A percentile compares a stretch with the other conserved stretches of the same genome.
Evolutionary conservation across 257 asterid species (phyloP).

Genomic region (Penstemon barbatus): DNA sequence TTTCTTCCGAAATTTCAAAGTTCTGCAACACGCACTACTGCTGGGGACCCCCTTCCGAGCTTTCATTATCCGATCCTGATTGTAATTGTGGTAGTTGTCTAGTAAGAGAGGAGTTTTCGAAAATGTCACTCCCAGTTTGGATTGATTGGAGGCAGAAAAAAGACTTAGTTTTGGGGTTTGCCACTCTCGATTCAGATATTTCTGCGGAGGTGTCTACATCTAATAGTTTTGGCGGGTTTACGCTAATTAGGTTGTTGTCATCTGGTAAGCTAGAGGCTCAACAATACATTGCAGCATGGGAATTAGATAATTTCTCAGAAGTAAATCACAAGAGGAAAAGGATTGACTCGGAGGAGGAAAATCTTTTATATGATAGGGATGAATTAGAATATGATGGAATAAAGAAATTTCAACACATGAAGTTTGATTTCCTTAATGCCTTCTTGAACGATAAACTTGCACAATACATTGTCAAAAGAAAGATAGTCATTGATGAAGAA

Average conservation of each 20-base stretch:
- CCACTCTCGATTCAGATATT: constrained; percentile 45
- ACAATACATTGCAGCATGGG: constrained; percentile 55
- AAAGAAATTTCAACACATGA: constrained; percentile 40
- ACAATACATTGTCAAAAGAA: constrained; percentile 31
- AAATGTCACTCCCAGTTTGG: constrained; percentile 62
- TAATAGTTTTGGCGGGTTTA: constrained; percentile 52
- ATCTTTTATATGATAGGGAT: constrained; percentile 41
- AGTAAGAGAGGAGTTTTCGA: constrained; percentile 47
- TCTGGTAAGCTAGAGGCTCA: constrained; percentile 77
- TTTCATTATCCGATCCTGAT: constrained; percentile 47
- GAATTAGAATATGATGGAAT: constrained; percentile 33
- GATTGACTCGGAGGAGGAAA: constrained; percentile 32
- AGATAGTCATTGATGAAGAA: constrained; percentile 18
- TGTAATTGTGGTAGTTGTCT: constrained; percentile 67
- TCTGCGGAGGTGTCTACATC: constrained; percentile 35
- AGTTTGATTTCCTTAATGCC: constrained; percentile 48
- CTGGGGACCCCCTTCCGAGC: constrained; percentile 61
- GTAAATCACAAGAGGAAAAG: constrained; percentile 43
- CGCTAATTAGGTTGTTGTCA: constrained; percentile 57
- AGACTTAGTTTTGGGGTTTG: constrained; percentile 62
- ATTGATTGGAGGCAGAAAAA: constrained; percentile 83
- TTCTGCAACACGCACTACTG: constrained; percentile 46
- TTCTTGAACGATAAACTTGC: constrained; percentile 52
- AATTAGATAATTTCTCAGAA: constrained; percentile 30
- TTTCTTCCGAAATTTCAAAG: constrained; percentile 42